These are phyloP conservation scores for Metschnikowia corniflorae DNA, from an alignment of 805 yeast species.

Conservation along the genomic window DNA sequence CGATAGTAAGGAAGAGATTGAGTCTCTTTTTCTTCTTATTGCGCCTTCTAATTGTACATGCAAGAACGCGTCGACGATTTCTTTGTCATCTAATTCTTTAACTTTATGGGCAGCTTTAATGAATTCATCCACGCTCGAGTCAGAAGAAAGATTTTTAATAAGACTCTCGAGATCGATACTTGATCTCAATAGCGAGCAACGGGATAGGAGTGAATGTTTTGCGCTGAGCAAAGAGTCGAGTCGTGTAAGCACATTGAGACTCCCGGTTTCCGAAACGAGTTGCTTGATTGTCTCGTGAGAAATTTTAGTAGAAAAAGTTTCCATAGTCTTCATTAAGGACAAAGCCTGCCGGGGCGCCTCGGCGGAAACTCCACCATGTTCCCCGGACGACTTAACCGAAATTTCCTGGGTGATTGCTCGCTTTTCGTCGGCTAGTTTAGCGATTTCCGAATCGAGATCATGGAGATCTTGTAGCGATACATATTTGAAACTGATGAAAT, in stretches of 20 bases:
- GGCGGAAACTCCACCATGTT: not conserved
- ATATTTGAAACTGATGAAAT: conserved; percentile 34
- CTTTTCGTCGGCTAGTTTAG: conserved; percentile 1
- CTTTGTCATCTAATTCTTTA: not conserved
- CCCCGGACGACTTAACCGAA: conserved; percentile 3
- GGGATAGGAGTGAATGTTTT: conserved; percentile 1
- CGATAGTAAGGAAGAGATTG: conserved; percentile 15
- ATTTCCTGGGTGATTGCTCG: conserved; percentile 2
- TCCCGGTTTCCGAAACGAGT: conserved; percentile 4
- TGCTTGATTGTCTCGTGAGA: not conserved
- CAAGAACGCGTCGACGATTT: conserved; percentile 4
- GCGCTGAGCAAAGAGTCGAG: conserved; percentile 1
- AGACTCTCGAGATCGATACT: conserved; percentile 5
- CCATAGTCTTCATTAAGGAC: not conserved
- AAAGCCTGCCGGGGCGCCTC: conserved; percentile 3
- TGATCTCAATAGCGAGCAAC: conserved; percentile 2
- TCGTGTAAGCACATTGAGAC: conserved; percentile 4
- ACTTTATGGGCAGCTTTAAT: conserved; percentile 10
- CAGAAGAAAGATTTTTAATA: conserved; percentile 4
- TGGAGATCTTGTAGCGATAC: conserved; percentile 33
- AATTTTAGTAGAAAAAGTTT: not conserved
- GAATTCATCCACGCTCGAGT: conserved; percentile 8
- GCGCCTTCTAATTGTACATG: not conserved
- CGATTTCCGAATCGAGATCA: conserved; percentile 4
- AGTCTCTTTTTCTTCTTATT: conserved; percentile 1